A percentile compares a stretch with the other conserved stretches of the same genome.
phyloP scores from a whole-genome alignment of 257 asterid species.

The Phtheirospermum japonicum region DNA sequence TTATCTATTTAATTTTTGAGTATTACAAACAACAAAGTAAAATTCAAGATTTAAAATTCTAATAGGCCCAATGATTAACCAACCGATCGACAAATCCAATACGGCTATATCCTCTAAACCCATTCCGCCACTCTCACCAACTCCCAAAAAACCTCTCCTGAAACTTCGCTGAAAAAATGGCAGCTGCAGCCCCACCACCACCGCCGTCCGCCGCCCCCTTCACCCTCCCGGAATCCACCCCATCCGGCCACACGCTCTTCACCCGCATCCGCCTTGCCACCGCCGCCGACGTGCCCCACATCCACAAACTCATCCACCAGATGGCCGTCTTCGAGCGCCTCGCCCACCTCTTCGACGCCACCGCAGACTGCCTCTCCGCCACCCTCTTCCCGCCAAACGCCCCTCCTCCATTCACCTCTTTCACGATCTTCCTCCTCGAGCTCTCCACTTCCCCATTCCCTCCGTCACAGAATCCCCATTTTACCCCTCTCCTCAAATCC shows the following conservation, averaged over 20 bases:
- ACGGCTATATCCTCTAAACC: not conserved
- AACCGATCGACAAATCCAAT: too few species aligned
- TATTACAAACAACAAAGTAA: too few species aligned
- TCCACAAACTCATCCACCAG: constrained; percentile 69
- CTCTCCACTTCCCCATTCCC: constrained; percentile 42
- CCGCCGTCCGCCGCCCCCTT: constrained; percentile 39
- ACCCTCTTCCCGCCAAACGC: constrained; percentile 52
- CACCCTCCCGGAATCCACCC: constrained; percentile 30
- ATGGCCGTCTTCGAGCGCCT: constrained; percentile 59
- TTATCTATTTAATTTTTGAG: too few species aligned
- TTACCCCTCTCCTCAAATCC: constrained; percentile 40
- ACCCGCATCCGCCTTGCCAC: constrained; percentile 57
- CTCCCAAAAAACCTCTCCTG: too few species aligned
- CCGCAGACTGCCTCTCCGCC: constrained; percentile 43
- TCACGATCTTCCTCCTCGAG: constrained; percentile 54
- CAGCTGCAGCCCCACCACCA: constrained; percentile 47
- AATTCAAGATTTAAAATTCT: too few species aligned
- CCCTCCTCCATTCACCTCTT: constrained; percentile 56
- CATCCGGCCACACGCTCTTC: constrained; percentile 39
- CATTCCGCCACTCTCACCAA: not conserved
- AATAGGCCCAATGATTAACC: too few species aligned
- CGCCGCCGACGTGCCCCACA: constrained; percentile 48
- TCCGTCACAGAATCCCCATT: constrained; percentile 28
- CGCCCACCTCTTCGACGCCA: constrained; percentile 50
- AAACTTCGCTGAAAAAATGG: constrained; percentile 31